These are phyloP conservation scores for Gautieria morchelliformis DNA, from an alignment of 768 basidiomycete genomes.

Conservation along the genomic window DNA sequence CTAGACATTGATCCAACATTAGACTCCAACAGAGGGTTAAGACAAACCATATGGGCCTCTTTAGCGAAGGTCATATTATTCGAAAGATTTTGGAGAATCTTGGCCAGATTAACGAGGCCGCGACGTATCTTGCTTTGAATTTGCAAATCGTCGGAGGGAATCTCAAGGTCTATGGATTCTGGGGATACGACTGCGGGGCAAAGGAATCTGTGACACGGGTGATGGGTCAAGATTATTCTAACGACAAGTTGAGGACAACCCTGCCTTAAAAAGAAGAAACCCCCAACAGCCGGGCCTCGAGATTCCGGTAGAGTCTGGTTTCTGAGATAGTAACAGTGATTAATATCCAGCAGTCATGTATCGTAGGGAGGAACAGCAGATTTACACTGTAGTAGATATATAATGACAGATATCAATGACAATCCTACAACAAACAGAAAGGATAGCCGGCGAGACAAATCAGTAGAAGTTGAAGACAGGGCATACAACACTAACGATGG, in stretches of 20 bases:
- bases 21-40: slow-evolving; percentile 64
- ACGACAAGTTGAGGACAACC: slow-evolving; percentile 6
- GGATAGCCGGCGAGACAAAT: slow-evolving; percentile 7
- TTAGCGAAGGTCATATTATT: slow-evolving; percentile 93
- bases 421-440: slow-evolving; percentile 39
- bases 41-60: slow-evolving; percentile 72
- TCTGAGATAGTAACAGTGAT: slow-evolving; percentile 25
- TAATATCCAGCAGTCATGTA: background rate
- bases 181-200: slow-evolving; percentile 85
- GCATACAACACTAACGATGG: slow-evolving; percentile 51
- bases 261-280: slow-evolving; percentile 83
- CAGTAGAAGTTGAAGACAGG: background rate
- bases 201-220: slow-evolving; percentile 53
- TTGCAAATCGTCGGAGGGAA: slow-evolving; percentile 32
- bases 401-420: slow-evolving; percentile 81
- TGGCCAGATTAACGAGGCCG: slow-evolving; percentile 78
- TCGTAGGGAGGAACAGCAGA: background rate
- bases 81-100: slow-evolving; percentile 86
- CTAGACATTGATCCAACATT: slow-evolving; percentile 67
- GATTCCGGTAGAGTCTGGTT: slow-evolving; percentile 65
- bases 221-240: too few relatives aligned
- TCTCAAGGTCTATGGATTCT: slow-evolving; percentile 71
- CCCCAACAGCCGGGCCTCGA: slow-evolving; percentile 74
- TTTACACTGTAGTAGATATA: slow-evolving; percentile 70
- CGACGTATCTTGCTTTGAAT: slow-evolving; percentile 44